Conservation (phyloP, 441 rosid genomes). For the Omphalea diandra region DNA sequence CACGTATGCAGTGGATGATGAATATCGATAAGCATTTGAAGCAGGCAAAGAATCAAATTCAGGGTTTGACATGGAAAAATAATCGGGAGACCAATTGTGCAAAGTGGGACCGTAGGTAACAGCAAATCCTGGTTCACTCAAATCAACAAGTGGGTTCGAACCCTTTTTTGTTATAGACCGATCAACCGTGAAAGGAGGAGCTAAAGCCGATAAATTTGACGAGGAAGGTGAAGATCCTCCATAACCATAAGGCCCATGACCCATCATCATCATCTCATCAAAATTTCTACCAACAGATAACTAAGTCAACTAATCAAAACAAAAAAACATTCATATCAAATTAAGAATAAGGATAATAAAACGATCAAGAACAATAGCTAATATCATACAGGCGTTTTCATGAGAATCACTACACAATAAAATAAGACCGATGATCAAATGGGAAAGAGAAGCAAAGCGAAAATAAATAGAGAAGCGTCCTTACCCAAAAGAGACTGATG, state of each 20-base stretch:
- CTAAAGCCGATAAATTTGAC: slow-evolving; percentile 56
- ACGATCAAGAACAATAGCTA: neutral
- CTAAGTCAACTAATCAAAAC: slow-evolving; percentile 23
- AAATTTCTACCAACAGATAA: slow-evolving; percentile 4
- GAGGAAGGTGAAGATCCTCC: slow-evolving; percentile 46
- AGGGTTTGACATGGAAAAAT: slow-evolving; percentile 5
- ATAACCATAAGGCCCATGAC: slow-evolving; percentile 33
- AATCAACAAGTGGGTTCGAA: slow-evolving; percentile 30
- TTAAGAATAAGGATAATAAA: neutral
- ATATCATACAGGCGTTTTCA: neutral
- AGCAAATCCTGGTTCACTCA: slow-evolving; percentile 31
- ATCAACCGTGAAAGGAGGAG: slow-evolving; percentile 65
- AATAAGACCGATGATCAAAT: neutral
- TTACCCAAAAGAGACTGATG: slow-evolving; percentile 14
- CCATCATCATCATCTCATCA: slow-evolving; percentile 37
- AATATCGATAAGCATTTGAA: slow-evolving; percentile 28
- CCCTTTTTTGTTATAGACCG: slow-evolving; percentile 32
- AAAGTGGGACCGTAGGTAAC: slow-evolving; percentile 24
- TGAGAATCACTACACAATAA: neutral
- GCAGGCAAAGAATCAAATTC: slow-evolving; percentile 26
- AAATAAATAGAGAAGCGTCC: too few relatives aligned
- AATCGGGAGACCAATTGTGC: slow-evolving; percentile 31
- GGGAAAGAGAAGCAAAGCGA: neutral
- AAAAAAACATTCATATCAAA: slow-evolving; percentile 17
- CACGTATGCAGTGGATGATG: slow-evolving; percentile 25